Evolutionary conservation across 2,329 filamentous ascomycete species (phyloP), one percentile per base, ranked within the genome.

Genomic region (Cadophora sp.): DNA sequence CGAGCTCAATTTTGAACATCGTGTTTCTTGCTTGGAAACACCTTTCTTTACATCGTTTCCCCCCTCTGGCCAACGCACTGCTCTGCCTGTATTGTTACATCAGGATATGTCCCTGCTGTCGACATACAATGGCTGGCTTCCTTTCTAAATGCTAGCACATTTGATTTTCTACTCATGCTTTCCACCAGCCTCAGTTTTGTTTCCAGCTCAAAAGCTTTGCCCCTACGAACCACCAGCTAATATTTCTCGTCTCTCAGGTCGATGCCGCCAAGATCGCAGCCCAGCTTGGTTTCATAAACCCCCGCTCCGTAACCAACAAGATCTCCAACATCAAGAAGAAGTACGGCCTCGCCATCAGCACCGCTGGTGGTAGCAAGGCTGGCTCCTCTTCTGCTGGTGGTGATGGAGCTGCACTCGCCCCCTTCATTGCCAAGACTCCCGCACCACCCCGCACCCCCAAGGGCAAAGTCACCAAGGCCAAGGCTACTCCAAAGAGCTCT

Each of bases 301-400:
- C 27, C 11, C 66, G 68, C 5, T 76, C 75, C 0, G 72, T 73
- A 18, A 36, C 39, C 24, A 77, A 77, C 66, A 66, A 66, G 11
- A 64, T 77, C 20, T 33, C 55, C 6, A 14, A 4, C 0, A 51
- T 77, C 36, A 75, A 73, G 70, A 76, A 75, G 66, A 73, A 76
- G 50, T 76, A 61, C 20, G 58, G 58, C 11, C 24, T 63, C 22
- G 39, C 48, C 9, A 65, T 65, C 51, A n/a, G 11, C 13, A 61
- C 48, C 4, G 59, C 64, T 6, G 36, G 47, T n/a, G 59, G 47
- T n/a, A 51, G 45, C 24, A 65, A 59, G 45, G 36, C 20, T 22
- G 14, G 7, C 9, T 9, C 51, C 20, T 20, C 53, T 39, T 8
- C 30, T 39, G 24, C 16, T 9, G 55, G 14, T 55, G 53, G 39